Conservation (phyloP, 2,329 filamentous ascomycete genomes). For the Arthrinium puccinioides region DNA sequence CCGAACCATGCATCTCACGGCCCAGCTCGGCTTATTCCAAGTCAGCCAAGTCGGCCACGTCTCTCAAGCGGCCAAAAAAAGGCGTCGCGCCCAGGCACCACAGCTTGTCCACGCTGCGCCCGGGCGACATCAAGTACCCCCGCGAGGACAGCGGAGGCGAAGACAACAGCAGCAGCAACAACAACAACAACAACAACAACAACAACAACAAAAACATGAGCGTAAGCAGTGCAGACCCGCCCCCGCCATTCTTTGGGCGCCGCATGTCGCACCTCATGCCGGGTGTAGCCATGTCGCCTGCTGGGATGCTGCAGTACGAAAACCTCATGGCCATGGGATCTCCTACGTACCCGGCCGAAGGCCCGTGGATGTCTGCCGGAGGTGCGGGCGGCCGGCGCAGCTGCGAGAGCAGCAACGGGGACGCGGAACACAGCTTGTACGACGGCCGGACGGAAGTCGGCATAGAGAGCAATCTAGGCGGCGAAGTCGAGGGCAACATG, state of each 20-base stretch:
- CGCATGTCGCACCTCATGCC: not conserved
- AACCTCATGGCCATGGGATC: no score
- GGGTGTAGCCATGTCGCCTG: not conserved
- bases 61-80: constrained; percentile 2
- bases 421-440: constrained; percentile 1
- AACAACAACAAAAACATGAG: no score
- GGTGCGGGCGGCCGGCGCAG: not conserved
- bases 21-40: not conserved
- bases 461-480: not conserved
- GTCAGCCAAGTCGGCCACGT: constrained; percentile 4
- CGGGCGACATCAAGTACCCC: not conserved
- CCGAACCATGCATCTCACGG: not conserved
- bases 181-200: no score
- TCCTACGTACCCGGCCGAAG: not conserved
- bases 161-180: no score
- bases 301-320: no score
- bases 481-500: constrained; percentile 1
- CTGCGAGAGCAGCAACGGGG: not conserved
- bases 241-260: constrained; percentile 1
- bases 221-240: constrained; percentile 1
- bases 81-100: not conserved
- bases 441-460: constrained; percentile 5
- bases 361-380: not conserved
- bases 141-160: no score
- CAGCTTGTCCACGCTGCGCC: constrained; percentile 1